Evolutionary conservation across 2,329 filamentous ascomycete species (phyloP).

Genomic region (Trichoderma cornu-damae): DNA sequence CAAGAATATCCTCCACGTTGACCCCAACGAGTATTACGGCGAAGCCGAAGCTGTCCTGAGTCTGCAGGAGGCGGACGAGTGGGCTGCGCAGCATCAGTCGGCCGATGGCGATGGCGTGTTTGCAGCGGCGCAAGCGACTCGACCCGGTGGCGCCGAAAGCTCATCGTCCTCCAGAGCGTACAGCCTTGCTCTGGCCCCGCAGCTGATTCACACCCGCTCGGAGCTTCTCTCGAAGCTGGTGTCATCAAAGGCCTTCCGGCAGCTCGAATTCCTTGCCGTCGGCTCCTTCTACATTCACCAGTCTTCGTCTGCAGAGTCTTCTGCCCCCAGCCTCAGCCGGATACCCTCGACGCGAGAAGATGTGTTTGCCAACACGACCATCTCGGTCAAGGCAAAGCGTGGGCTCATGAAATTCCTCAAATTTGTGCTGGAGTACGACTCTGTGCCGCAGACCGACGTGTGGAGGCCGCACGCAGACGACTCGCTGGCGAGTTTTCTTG

Average conservation of each 20-base stretch:
- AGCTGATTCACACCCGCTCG: slow-evolving; percentile 80
- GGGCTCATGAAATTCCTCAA: slow-evolving; percentile 90
- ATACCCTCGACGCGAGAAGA: slow-evolving; percentile 90
- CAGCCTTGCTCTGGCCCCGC: slow-evolving; percentile 75
- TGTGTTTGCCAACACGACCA: slow-evolving; percentile 71
- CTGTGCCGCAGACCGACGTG: slow-evolving; percentile 45
- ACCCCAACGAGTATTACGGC: slow-evolving; percentile 84
- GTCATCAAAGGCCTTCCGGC: slow-evolving; percentile 80
- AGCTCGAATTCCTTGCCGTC: slow-evolving; percentile 89
- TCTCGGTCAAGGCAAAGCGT: slow-evolving; percentile 77
- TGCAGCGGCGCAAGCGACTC: slow-evolving; percentile 31
- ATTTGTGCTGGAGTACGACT: slow-evolving; percentile 70
- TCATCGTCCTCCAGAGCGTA: slow-evolving; percentile 68
- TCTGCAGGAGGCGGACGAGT: slow-evolving; percentile 72
- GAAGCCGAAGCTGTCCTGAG: slow-evolving; percentile 79
- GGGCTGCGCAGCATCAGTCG: slow-evolving; percentile 48
- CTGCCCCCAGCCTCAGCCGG: slow-evolving; percentile 49
- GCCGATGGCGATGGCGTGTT: slow-evolving; percentile 27
- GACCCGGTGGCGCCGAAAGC: slow-evolving; percentile 26
- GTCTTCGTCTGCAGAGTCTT: slow-evolving; percentile 27
- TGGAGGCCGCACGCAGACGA: slow-evolving; percentile 55
- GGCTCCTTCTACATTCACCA: slow-evolving; percentile 84
- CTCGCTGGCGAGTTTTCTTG: slow-evolving; percentile 56
- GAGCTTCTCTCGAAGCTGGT: slow-evolving; percentile 72
- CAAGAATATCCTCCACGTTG: slow-evolving; percentile 87